phyloP scores from a whole-genome alignment of 139 green algal genomes.

The Chlamydomonas incerta region DNA sequence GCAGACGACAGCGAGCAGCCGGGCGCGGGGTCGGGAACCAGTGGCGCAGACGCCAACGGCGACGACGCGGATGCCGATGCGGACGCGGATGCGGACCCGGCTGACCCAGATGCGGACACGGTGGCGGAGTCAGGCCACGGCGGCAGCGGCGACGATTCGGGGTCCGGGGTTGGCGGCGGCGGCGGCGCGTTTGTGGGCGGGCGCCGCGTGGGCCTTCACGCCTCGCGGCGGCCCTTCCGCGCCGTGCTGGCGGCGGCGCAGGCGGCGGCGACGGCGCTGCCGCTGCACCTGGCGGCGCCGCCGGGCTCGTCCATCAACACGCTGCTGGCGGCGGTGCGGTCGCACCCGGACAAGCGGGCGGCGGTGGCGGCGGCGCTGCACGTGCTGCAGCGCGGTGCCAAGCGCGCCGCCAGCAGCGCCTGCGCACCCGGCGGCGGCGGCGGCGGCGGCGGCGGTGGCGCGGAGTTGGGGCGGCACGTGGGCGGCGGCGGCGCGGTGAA shows the following conservation, averaged over 20 bases:
- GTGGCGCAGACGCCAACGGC: too few relatives aligned
- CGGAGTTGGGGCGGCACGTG: background rate
- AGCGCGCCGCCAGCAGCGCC: background rate
- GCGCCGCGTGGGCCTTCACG: constrained; percentile 9
- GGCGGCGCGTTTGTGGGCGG: background rate
- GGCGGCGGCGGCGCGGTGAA: too few relatives aligned
- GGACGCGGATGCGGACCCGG: too few relatives aligned
- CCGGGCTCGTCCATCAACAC: constrained; percentile 6
- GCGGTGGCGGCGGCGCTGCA: constrained; percentile 38
- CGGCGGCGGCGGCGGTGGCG: background rate
- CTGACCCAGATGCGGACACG: too few relatives aligned
- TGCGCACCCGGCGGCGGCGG: background rate
- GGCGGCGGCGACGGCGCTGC: background rate
- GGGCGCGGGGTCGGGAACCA: too few relatives aligned
- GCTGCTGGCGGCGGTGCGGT: constrained; percentile 15
- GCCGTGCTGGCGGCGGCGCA: constrained; percentile 18
- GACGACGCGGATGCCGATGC: too few relatives aligned
- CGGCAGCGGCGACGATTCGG: background rate
- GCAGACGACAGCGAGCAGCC: too few relatives aligned
- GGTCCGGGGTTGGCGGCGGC: background rate
- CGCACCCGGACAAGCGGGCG: constrained; percentile 17
- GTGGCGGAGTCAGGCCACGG: too few relatives aligned
- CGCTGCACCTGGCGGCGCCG: background rate
- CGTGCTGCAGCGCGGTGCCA: constrained; percentile 30
- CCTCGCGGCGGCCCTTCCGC: constrained; percentile 19